Conservation (phyloP, 2,329 filamentous ascomycete species). For the Zymoseptoria passerinii region DNA sequence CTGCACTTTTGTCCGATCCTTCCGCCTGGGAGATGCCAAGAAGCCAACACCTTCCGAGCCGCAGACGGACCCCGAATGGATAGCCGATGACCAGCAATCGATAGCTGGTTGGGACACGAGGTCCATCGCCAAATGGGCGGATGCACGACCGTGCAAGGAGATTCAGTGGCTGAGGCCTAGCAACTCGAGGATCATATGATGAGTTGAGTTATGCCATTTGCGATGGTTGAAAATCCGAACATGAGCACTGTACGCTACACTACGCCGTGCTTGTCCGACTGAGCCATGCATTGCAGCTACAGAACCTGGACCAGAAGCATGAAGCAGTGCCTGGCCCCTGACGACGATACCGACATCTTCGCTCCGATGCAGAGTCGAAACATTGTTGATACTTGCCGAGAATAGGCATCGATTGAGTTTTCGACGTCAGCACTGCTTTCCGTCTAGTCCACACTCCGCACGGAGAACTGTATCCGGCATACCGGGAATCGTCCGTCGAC, state of each 20-base stretch:
- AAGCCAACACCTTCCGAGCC: slow-evolving; percentile 22
- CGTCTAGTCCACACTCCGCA: neutral
- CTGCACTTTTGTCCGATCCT: slow-evolving; percentile 25
- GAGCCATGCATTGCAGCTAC: no score
- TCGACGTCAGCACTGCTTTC: neutral
- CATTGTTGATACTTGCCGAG: neutral
- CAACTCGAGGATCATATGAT: slow-evolving; percentile 18
- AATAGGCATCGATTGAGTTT: neutral
- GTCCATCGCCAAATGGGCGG: slow-evolving; percentile 29
- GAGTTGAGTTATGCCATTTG: neutral
- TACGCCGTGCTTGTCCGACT: no score
- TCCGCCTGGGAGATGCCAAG: slow-evolving; percentile 32
- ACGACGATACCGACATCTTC: neutral
- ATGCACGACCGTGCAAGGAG: slow-evolving; percentile 31
- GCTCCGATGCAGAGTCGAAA: neutral
- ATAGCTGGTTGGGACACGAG: slow-evolving; percentile 33
- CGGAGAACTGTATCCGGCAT: no score
- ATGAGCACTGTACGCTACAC: no score
- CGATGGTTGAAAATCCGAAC: neutral
- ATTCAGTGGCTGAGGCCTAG: slow-evolving; percentile 34
- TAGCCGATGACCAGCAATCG: slow-evolving; percentile 31
- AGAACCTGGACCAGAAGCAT: neutral
- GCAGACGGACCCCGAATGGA: slow-evolving; percentile 19
- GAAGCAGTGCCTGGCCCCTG: neutral
- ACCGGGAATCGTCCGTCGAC: no score